phyloP scores from a whole-genome alignment of 1,284 basidiomycete genomes.

The Ganoderma lingzhi region DNA sequence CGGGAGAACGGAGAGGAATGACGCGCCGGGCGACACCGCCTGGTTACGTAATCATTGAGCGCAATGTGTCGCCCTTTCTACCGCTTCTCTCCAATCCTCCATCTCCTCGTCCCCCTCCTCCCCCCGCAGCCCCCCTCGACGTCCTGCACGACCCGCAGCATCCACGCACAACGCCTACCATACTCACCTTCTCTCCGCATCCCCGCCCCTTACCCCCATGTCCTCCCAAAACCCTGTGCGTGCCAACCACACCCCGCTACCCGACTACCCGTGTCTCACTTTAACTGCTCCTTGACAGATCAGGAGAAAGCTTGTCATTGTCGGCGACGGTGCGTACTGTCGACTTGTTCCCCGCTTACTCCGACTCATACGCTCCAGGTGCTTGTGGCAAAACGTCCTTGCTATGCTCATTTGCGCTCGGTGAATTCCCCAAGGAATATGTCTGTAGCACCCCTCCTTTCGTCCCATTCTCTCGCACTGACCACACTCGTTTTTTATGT shows the following conservation, averaged over 20 bases:
- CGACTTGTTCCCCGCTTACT: constrained; percentile 14
- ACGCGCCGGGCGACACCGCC: constrained; percentile 28
- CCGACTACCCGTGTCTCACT: constrained; percentile 21
- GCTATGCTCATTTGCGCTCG: constrained; percentile 91
- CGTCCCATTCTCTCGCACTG: constrained; percentile 4
- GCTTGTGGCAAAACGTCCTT: constrained; percentile 89
- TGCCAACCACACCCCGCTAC: constrained; percentile 30
- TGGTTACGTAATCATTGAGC: constrained; percentile 29
- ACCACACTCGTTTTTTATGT: neutral
- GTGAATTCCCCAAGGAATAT: constrained; percentile 98
- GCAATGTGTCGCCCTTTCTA: constrained; percentile 25
- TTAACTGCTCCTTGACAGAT: constrained; percentile 56
- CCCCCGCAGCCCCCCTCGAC: constrained; percentile 14
- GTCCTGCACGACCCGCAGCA: constrained; percentile 2
- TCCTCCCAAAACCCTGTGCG: constrained; percentile 59
- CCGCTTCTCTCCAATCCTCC: constrained; percentile 16
- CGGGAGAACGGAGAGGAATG: constrained; percentile 5
- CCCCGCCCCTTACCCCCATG: constrained; percentile 41
- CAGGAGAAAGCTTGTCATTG: constrained; percentile 91
- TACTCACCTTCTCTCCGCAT: neutral
- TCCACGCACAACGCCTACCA: constrained; percentile 4
- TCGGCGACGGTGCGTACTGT: constrained; percentile 84
- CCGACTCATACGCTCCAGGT: constrained; percentile 51
- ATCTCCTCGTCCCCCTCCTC: constrained; percentile 17
- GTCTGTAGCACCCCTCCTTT: constrained; percentile 55